Conservation (phyloP, 192 early-diverging fungal genomes). For the Backusella tuberculispora region DNA sequence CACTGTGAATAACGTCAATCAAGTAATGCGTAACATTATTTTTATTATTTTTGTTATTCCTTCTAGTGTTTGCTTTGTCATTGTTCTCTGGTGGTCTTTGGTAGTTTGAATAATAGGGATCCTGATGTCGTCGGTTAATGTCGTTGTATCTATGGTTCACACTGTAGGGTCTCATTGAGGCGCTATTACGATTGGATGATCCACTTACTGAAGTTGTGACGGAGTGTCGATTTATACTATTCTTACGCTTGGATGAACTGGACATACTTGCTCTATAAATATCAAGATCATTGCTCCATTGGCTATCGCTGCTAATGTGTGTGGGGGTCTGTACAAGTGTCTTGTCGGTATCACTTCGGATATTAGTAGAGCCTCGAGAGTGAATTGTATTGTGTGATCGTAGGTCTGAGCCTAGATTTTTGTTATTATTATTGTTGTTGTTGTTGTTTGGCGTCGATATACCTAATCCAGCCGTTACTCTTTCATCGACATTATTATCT, state of each 20-base stretch:
- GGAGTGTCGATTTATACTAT: not conserved
- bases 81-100: not conserved
- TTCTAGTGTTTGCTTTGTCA: not conserved
- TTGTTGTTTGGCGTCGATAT: constrained; percentile 16
- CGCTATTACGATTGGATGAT: constrained; percentile 22
- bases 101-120: not conserved
- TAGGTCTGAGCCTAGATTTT: not conserved
- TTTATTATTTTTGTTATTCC: not conserved
- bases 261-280: not conserved
- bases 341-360: constrained; percentile 13
- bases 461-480: constrained; percentile 28
- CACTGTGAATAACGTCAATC: constrained; percentile 16
- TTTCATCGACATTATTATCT: constrained; percentile 20
- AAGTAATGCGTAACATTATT: not conserved
- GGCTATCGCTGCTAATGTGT: not conserved
- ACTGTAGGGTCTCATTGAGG: constrained; percentile 19
- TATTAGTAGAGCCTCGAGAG: not conserved
- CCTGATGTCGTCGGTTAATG: not conserved
- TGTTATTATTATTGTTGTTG: not conserved
- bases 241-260: not conserved
- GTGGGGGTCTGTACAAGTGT: not conserved
- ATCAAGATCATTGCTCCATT: constrained; percentile 23
- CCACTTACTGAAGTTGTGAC: constrained; percentile 8
- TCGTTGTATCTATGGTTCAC: constrained; percentile 13
- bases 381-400: not conserved